Conservation (phyloP, 371 early-diverging fungal genomes). For the Zopfochytrium polystomum region DNA sequence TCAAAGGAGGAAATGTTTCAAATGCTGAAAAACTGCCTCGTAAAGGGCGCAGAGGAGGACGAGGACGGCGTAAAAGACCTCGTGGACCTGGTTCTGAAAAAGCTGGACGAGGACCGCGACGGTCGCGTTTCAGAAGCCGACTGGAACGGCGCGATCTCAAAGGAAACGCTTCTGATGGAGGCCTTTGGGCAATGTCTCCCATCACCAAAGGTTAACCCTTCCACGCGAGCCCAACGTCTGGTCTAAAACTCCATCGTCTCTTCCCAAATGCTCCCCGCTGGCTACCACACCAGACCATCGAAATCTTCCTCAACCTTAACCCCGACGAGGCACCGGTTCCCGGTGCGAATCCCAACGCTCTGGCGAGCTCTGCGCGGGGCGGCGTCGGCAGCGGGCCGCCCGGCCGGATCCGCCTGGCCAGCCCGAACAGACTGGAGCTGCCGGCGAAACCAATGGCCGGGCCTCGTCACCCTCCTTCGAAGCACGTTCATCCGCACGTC, state of each 20-base stretch:
- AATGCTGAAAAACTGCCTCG: slow-evolving; percentile 55
- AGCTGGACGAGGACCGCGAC: slow-evolving; percentile 57
- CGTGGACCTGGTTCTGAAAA: slow-evolving; percentile 56
- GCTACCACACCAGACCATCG: slow-evolving; percentile 17
- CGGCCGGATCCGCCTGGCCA: not conserved
- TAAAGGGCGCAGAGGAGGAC: slow-evolving; percentile 52
- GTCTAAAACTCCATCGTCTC: not conserved
- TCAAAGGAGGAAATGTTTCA: slow-evolving; percentile 62
- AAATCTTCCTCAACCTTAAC: slow-evolving; percentile 9
- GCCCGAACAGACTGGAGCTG: slow-evolving; percentile 21
- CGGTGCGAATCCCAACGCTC: slow-evolving; percentile 11
- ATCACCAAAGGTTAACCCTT: slow-evolving; percentile 30
- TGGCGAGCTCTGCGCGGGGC: not conserved
- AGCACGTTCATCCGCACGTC: slow-evolving; percentile 33
- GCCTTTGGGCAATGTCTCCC: slow-evolving; percentile 59
- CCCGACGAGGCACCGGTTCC: slow-evolving; percentile 6
- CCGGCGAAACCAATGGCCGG: slow-evolving; percentile 23
- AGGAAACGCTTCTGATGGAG: slow-evolving; percentile 53
- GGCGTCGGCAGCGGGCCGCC: not conserved
- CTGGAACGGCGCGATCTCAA: slow-evolving; percentile 48
- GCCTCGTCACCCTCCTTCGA: slow-evolving; percentile 20
- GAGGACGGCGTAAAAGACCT: slow-evolving; percentile 60
- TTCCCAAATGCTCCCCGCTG: not conserved
- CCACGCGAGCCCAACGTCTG: too few species aligned
- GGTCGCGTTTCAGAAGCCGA: slow-evolving; percentile 54